Percentiles rank a stretch among this genome's conserved stretches.
These are phyloP conservation scores for Pythium angustatum DNA, from an alignment of 352 stramenopile genomes.

Conservation along the genomic window DNA sequence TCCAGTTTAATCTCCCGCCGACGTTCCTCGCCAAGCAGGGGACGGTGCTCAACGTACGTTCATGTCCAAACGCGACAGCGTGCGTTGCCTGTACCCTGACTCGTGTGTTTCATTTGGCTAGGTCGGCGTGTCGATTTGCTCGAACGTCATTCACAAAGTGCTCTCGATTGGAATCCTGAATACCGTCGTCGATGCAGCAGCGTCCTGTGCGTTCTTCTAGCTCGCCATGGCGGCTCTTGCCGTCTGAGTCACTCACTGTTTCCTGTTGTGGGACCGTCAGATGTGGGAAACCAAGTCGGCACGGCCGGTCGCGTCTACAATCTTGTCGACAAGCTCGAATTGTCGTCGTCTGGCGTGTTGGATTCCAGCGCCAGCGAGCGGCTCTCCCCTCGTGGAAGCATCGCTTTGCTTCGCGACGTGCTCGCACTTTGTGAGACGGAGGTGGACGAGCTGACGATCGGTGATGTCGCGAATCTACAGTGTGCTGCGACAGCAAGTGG, in stretches of 20 bases:
- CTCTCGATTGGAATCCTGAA: constrained; percentile 13
- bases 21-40: constrained; percentile 23
- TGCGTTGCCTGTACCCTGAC: too few species aligned
- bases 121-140: constrained; percentile 13
- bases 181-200: background rate
- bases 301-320: constrained; percentile 1
- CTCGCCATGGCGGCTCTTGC: too few species aligned
- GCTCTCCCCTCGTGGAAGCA: constrained; percentile 9
- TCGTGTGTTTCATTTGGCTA: background rate
- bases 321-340: constrained; percentile 20
- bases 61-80: too few species aligned
- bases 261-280: background rate
- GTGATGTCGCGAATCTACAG: constrained; percentile 15
- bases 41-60: constrained; percentile 10
- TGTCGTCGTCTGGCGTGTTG: background rate
- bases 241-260: background rate
- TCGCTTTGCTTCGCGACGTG: constrained; percentile 15
- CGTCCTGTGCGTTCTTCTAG: constrained; percentile 3
- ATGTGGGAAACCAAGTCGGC: background rate
- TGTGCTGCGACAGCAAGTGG: constrained; percentile 16
- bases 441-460: constrained; percentile 9
- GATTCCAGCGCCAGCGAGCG: background rate
- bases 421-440: constrained; percentile 1
- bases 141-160: constrained; percentile 7
- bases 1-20: constrained; percentile 15